Base-by-base conservation (phyloP, 192 early-diverging fungal species). In the Coemansia sp. region DNA sequence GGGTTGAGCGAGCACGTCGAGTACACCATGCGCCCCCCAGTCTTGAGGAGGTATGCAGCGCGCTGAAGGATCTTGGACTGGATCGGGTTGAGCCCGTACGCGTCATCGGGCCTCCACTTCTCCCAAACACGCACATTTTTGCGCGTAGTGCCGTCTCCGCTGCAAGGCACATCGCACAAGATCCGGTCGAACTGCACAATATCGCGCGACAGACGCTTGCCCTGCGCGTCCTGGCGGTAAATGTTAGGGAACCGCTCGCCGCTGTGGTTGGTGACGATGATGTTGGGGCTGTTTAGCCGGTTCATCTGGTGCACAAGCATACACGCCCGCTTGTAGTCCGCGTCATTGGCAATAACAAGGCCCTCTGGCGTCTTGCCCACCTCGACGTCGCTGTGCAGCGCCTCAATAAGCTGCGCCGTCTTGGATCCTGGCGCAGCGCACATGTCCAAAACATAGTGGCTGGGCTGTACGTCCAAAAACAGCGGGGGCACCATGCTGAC, bases 1-100 rank as follows among this genome's bases (percentile, higher is more conserved):
- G 98, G 96, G 75, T 99, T 99, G 75, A 99, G 91, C 34, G 95
- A 94, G 85, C 98, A 99, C 2, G 98, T 99, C 35, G 95, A 97
- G 73, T 98, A 99, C 0, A 99, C 98, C 61, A 99, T 84, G 35
- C 94, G 86, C 2, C 95, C 98, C 43, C 92, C 94, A 41, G 92
- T 83, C 84, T 96, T 96, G 58, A 93, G 75, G 61, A 99, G 83
- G 65, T 96, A 87, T 66, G 87, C 88, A 4, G 89, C 96, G 70
- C 96, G 92, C 74, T 88, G 76, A 53, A 98, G 85, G 71, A 99
- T 98, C 66, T 89, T 87, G 41, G 92, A 67, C 83, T 99, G 98
- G 27, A 92, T 69, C 79, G 84, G 84, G 74, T 98, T 95, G 47
- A 99, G 87, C 39, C 83, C 84, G 67, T 95, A 86, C 16, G 90